Percentiles rank a stretch among this genome's conserved stretches.
Conservation (phyloP, 495 filamentous ascomycete genomes). For the Daldinia grandis region DNA sequence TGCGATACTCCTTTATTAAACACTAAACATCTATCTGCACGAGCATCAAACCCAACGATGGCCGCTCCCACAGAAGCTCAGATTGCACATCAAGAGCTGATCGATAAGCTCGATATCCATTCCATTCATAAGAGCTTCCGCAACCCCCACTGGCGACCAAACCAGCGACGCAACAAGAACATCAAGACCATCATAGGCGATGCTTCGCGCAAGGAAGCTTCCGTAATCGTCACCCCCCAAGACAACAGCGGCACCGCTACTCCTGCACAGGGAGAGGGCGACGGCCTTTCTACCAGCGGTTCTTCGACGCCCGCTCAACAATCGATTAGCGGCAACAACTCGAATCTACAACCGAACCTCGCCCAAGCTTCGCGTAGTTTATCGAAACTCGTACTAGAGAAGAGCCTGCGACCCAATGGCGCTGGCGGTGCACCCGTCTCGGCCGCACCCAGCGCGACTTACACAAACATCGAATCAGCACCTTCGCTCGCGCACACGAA, state of each 20-base stretch:
- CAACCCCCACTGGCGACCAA: conserved; percentile 85
- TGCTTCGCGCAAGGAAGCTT: conserved; percentile 80
- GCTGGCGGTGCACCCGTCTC: conserved; percentile 27
- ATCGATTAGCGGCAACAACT: conserved; percentile 47
- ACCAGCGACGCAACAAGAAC: conserved; percentile 96
- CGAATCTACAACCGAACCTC: conserved; percentile 69
- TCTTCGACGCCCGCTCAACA: conserved; percentile 65
- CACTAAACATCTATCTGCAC: neutral
- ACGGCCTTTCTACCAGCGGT: conserved; percentile 63
- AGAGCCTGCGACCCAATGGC: conserved; percentile 53
- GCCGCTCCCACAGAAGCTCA: conserved; percentile 49
- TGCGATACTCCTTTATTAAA: conserved; percentile 7
- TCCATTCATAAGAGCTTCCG: conserved; percentile 84
- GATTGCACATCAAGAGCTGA: conserved; percentile 65
- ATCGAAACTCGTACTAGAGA: conserved; percentile 85
- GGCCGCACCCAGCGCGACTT: conserved; percentile 80
- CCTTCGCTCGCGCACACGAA: conserved; percentile 80
- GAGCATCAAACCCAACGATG: conserved; percentile 30
- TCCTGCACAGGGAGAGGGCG: conserved; percentile 63
- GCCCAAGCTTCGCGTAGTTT: conserved; percentile 85
- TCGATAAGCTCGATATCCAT: conserved; percentile 89
- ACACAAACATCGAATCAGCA: conserved; percentile 93
- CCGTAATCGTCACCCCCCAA: conserved; percentile 77
- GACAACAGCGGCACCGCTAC: conserved; percentile 80
- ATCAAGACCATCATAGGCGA: conserved; percentile 97